Conservation (phyloP, 2,329 filamentous ascomycete species). For the Phialemoniopsis sp. region DNA sequence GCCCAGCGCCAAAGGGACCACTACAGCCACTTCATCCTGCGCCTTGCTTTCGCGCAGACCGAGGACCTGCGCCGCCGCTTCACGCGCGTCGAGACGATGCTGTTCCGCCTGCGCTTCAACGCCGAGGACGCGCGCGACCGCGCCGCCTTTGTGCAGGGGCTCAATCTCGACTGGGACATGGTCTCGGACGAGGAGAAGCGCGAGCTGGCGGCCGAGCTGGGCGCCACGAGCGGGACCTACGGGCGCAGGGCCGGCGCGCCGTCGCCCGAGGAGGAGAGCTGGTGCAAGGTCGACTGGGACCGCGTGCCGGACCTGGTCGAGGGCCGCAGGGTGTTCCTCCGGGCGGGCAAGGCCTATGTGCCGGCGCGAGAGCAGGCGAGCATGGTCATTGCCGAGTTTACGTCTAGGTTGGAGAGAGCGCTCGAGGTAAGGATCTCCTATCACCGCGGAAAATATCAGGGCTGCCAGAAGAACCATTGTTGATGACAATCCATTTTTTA, state of each 20-base stretch:
- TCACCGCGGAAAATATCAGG: too few relatives aligned
- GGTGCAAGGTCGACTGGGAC: conserved; percentile 97
- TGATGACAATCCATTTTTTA: conserved; percentile 7
- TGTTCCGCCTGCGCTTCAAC: conserved; percentile 80
- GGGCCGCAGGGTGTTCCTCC: conserved; percentile 69
- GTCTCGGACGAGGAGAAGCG: conserved; percentile 74
- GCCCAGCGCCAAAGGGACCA: conserved; percentile 89
- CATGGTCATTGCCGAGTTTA: conserved; percentile 87
- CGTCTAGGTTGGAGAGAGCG: conserved; percentile 70
- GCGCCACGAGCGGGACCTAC: conserved; percentile 38
- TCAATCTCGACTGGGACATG: conserved; percentile 81
- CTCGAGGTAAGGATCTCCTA: conserved; percentile 80
- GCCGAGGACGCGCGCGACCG: conserved; percentile 73
- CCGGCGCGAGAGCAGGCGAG: conserved; percentile 81
- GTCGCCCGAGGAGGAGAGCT: conserved; percentile 68
- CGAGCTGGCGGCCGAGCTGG: conserved; percentile 58
- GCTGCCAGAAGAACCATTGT: too few relatives aligned
- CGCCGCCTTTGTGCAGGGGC: conserved; percentile 67
- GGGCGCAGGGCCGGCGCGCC: conserved; percentile 30
- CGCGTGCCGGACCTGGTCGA: conserved; percentile 88
- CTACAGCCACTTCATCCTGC: conserved; percentile 95
- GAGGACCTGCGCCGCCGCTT: conserved; percentile 89
- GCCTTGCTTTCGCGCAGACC: conserved; percentile 86
- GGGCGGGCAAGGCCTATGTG: conserved; percentile 83
- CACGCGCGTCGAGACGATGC: conserved; percentile 77